phyloP scores from a whole-genome alignment of 495 filamentous ascomycete species.

The Talaromyces stipitatus region DNA sequence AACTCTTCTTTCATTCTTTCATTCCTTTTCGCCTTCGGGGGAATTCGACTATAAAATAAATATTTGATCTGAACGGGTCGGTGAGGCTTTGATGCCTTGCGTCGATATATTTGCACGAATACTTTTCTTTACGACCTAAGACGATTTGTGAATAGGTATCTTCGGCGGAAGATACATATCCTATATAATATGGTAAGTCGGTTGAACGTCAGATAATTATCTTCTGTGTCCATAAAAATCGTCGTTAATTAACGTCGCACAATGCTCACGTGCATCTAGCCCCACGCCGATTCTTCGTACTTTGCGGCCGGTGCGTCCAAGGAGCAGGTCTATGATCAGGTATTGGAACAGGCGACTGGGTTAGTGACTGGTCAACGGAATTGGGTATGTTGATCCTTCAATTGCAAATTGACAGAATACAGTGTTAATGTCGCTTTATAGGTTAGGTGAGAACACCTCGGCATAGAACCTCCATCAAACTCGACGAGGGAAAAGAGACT shows the following conservation, averaged over 20 bases:
- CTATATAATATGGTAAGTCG: too few relatives aligned
- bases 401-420: neutral
- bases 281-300: slow-evolving; percentile 79
- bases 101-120: too few relatives aligned
- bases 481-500: neutral
- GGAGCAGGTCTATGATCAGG: slow-evolving; percentile 66
- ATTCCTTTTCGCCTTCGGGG: neutral
- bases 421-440: slow-evolving; percentile 14
- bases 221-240: too few relatives aligned
- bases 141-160: too few relatives aligned
- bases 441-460: slow-evolving; percentile 47
- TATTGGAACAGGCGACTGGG: slow-evolving; percentile 61
- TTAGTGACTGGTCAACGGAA: slow-evolving; percentile 76
- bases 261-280: slow-evolving; percentile 37
- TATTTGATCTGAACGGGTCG: too few relatives aligned
- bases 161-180: too few relatives aligned
- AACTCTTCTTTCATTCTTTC: neutral
- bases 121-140: too few relatives aligned
- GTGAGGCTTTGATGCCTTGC: too few relatives aligned
- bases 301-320: slow-evolving; percentile 62
- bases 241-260: neutral
- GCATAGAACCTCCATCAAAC: neutral
- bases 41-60: neutral
- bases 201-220: too few relatives aligned
- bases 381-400: slow-evolving; percentile 54